These are phyloP conservation scores for Penicillium sp. DNA, from an alignment of 2,329 filamentous ascomycete genomes.

Conservation along the genomic window DNA sequence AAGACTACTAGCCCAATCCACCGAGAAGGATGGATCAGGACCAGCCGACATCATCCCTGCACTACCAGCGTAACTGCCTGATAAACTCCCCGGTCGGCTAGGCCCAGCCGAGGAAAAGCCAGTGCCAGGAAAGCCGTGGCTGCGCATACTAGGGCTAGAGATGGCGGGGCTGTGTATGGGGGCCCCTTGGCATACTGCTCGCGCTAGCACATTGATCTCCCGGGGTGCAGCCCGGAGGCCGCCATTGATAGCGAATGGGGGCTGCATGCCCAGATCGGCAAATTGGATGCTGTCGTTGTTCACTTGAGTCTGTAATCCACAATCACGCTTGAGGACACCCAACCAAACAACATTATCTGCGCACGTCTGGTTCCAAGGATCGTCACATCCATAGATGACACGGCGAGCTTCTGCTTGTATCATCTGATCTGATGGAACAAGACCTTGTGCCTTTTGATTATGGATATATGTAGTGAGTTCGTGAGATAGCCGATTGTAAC, in stretches of 20 bases:
- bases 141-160: slow-evolving; percentile 35
- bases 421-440: slow-evolving; percentile 40
- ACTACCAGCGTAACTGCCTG: slow-evolving; percentile 39
- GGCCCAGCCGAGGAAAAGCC: slow-evolving; percentile 37
- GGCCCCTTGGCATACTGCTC: slow-evolving; percentile 24
- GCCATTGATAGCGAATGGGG: slow-evolving; percentile 44
- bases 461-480: slow-evolving; percentile 44
- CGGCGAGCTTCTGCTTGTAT: slow-evolving; percentile 38
- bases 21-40: slow-evolving; percentile 29
- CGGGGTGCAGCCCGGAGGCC: slow-evolving; percentile 35
- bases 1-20: slow-evolving; percentile 36
- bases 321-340: slow-evolving; percentile 46
- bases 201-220: slow-evolving; percentile 35
- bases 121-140: slow-evolving; percentile 31
- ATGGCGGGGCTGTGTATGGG: slow-evolving; percentile 28
- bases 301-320: slow-evolving; percentile 37
- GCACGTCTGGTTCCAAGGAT: slow-evolving; percentile 47
- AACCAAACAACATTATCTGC: slow-evolving; percentile 51
- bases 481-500: slow-evolving; percentile 42
- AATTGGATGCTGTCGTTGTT: slow-evolving; percentile 37
- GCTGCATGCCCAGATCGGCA: slow-evolving; percentile 43
- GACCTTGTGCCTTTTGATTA: slow-evolving; percentile 34
- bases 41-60: slow-evolving; percentile 30
- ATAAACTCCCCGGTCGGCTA: slow-evolving; percentile 39
- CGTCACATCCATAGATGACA: slow-evolving; percentile 37